These are phyloP conservation scores for Lathyrus oleraceus DNA, from an alignment of 306 rosid species.

Conservation along the genomic window DNA sequence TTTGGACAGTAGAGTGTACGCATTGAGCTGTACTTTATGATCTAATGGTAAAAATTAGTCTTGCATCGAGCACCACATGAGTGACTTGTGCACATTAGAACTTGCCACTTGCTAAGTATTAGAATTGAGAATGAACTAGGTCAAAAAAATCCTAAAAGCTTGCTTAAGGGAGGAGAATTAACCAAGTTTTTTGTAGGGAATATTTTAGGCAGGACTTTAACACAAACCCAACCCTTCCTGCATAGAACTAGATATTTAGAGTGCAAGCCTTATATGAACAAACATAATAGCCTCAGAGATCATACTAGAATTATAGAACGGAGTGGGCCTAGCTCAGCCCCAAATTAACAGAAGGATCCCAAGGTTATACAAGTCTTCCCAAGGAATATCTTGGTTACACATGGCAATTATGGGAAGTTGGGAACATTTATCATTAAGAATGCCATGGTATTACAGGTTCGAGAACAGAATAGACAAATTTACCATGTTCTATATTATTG, in stretches of 20 bases:
- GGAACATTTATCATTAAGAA: neutral
- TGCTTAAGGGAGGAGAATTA: neutral
- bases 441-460: neutral
- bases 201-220: neutral
- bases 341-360: neutral
- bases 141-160: neutral
- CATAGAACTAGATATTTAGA: neutral
- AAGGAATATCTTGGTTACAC: neutral
- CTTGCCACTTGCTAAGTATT: neutral
- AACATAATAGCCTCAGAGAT: neutral
- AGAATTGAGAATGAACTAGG: neutral
- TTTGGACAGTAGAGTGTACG: too few species aligned
- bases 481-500: slow-evolving; percentile 6
- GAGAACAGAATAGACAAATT: neutral
- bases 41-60: too few species aligned
- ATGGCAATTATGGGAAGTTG: neutral
- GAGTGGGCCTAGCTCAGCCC: neutral
- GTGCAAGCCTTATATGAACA: neutral
- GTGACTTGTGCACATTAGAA: too few species aligned
- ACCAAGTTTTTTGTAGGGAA: neutral
- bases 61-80: too few species aligned
- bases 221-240: neutral
- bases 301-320: neutral
- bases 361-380: neutral
- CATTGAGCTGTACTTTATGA: too few species aligned